These are phyloP conservation scores for Spatholobus suberectus DNA, from an alignment of 306 rosid species.

Conservation along the genomic window DNA sequence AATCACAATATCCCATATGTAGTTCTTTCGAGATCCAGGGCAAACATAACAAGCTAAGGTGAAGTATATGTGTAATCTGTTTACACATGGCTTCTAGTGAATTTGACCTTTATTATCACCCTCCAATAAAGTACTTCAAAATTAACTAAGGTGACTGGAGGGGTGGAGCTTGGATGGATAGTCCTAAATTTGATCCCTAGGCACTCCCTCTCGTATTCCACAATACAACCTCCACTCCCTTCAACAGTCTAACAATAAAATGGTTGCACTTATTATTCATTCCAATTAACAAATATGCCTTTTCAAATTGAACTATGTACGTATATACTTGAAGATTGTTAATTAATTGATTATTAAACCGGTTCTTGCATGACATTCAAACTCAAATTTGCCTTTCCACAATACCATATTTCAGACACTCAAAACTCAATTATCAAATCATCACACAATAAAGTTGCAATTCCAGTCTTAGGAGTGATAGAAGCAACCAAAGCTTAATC, in stretches of 20 bases:
- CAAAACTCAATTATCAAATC: too few species aligned
- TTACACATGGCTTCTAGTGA: conserved; percentile 12
- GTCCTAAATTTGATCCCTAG: conserved; percentile 27
- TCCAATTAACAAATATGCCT: conserved; percentile 15
- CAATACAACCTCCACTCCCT: not conserved
- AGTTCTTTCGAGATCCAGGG: not conserved
- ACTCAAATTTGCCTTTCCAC: too few species aligned
- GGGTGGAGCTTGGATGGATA: conserved; percentile 3
- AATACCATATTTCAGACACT: conserved; percentile 20
- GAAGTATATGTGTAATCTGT: conserved; percentile 1
- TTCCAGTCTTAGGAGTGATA: conserved; percentile 4
- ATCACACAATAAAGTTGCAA: conserved; percentile 23
- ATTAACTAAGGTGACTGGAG: not conserved
- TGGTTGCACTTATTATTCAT: not conserved
- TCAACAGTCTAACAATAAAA: not conserved
- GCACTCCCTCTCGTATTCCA: not conserved
- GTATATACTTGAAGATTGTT: not conserved
- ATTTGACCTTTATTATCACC: conserved; percentile 31
- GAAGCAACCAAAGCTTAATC: conserved; percentile 21
- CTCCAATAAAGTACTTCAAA: conserved; percentile 18
- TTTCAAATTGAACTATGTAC: not conserved
- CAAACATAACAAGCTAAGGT: not conserved
- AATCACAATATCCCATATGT: not conserved
- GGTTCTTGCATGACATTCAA: too few species aligned
- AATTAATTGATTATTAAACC: conserved; percentile 3